phyloP scores from a whole-genome alignment of 2,329 filamentous ascomycete species.

The Aureobasidium sp. region DNA sequence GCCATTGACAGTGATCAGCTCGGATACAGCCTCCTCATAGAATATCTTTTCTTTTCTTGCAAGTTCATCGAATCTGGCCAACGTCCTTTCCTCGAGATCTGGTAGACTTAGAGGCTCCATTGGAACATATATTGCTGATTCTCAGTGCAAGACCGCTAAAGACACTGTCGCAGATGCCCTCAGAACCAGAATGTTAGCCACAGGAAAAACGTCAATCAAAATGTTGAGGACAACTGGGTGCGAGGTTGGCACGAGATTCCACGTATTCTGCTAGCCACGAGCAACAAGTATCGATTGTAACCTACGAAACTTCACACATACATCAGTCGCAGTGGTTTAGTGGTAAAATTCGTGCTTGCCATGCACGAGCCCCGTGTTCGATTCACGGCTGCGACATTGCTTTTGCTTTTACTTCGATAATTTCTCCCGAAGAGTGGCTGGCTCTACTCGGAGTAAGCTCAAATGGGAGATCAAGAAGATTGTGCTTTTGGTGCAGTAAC shows the following conservation, averaged over 20 bases:
- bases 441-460: background rate
- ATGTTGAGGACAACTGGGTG: no score
- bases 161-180: background rate
- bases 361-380: slow-evolving; percentile 16
- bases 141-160: background rate
- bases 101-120: background rate
- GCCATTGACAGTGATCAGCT: slow-evolving; percentile 13
- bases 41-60: slow-evolving; percentile 13
- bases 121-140: background rate
- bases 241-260: no score
- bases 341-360: slow-evolving; percentile 16
- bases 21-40: slow-evolving; percentile 1
- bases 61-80: slow-evolving; percentile 15
- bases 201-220: no score
- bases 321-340: slow-evolving; percentile 15
- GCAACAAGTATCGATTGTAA: no score
- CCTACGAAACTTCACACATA: background rate
- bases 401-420: background rate
- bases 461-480: background rate
- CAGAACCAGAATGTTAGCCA: background rate
- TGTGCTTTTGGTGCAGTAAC: background rate
- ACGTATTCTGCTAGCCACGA: no score
- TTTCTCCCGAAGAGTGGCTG: no score
- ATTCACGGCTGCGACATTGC: slow-evolving; percentile 14
- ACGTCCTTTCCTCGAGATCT: slow-evolving; percentile 6